A percentile compares a stretch with the other conserved stretches of the same genome.
Conservation (phyloP, 108 stramenopile species). For the Skeletonema marinoi region DNA sequence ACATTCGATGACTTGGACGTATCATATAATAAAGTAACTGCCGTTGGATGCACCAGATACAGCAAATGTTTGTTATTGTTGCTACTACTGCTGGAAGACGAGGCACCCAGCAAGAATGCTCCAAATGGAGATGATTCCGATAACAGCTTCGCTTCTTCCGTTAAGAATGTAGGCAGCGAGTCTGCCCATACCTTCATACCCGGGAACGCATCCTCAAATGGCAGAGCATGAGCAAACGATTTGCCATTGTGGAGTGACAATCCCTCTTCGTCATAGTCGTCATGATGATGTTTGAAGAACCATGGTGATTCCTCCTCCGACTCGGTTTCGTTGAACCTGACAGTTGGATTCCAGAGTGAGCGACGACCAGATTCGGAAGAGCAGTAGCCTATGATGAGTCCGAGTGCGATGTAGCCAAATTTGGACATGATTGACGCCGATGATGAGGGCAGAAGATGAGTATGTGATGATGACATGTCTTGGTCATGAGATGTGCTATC, state of each 20-base stretch:
- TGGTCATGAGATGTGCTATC: background rate
- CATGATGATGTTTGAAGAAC: background rate
- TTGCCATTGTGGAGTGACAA: background rate
- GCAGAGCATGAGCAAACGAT: conserved; percentile 27
- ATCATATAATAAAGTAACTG: conserved; percentile 37
- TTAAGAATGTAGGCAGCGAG: background rate
- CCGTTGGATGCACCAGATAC: conserved; percentile 25
- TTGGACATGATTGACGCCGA: background rate
- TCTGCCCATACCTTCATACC: background rate
- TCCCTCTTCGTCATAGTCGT: background rate
- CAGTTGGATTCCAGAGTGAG: background rate
- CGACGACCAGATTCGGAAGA: background rate
- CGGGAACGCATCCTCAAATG: conserved; percentile 27
- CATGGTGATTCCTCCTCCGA: background rate
- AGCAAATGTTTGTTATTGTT: conserved; percentile 17
- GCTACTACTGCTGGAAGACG: background rate
- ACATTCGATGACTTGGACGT: conserved; percentile 17
- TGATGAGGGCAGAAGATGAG: background rate
- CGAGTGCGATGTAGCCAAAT: conserved; percentile 15
- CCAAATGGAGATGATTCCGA: background rate
- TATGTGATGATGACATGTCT: no score
- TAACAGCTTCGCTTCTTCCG: background rate
- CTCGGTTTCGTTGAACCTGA: background rate
- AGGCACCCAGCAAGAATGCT: background rate
- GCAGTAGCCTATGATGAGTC: conserved; percentile 14